Percentiles rank a stretch among this genome's conserved stretches.
Evolutionary conservation across 441 rosid species (phyloP).

Genomic region (Hura crepitans): DNA sequence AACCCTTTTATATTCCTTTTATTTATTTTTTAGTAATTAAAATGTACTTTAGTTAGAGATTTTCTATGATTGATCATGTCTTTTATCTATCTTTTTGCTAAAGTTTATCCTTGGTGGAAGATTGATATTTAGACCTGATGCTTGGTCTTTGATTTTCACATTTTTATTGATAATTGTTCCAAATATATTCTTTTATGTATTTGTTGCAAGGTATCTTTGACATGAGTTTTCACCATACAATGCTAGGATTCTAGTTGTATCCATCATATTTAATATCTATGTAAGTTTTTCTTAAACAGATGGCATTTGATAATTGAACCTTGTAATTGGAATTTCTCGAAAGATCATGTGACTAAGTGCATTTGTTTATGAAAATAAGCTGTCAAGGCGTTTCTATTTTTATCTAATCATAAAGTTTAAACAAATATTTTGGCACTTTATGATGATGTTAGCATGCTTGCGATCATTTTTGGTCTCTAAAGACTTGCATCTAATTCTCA

Average conservation of each 20-base stretch:
- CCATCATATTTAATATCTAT: constrained; percentile 55
- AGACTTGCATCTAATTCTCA: neutral
- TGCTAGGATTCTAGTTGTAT: constrained; percentile 72
- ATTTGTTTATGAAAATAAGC: neutral
- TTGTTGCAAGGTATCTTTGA: constrained; percentile 83
- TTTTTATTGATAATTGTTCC: constrained; percentile 72
- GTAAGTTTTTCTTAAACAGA: constrained; percentile 68
- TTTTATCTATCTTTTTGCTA: constrained; percentile 41
- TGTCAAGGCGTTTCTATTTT: neutral
- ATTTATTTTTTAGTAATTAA: no score
- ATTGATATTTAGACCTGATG: constrained; percentile 96
- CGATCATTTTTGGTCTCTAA: neutral
- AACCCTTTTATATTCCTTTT: neutral
- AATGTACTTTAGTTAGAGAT: neutral
- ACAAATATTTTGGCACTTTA: neutral
- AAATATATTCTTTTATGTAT: constrained; percentile 62
- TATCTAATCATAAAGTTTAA: neutral
- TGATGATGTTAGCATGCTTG: neutral
- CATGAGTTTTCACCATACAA: constrained; percentile 61
- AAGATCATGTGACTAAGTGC: constrained; percentile 14
- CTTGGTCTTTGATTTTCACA: constrained; percentile 72
- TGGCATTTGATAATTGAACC: constrained; percentile 1
- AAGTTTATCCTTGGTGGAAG: constrained; percentile 86
- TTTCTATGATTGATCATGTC: constrained; percentile 15
- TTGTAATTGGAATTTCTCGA: constrained; percentile 9